Evolutionary conservation across 169 alveolate genomes (phyloP), one percentile per base, ranked within the genome.

Genomic region (Plasmodium chabaudi): DNA sequence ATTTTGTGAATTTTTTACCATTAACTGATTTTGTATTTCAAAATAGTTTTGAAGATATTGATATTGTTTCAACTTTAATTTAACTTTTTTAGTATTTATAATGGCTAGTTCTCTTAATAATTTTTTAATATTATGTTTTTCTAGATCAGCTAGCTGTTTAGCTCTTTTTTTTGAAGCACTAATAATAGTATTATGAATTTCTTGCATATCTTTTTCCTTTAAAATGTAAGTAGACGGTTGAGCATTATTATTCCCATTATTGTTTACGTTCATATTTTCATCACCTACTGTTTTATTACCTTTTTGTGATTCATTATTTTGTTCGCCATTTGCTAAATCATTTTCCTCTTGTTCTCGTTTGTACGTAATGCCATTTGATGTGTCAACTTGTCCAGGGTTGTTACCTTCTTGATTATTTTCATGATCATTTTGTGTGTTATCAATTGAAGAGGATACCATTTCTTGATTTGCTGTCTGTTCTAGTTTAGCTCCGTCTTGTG

Each of bases 101-200:
- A 82, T 5, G 15, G 61, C 90, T 17, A 82, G 65, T 23, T 82
- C 86, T 51, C 44, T 65, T 27, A 82, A 34, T 15, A 82, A 49
- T 27, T 82, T 82, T 71, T 71, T 82, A 17, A 82, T 25, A 61
- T 82, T 82, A 60, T 82, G 86, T 55, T 46, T 68, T 71, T 82
- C 90, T 13, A 82, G 25, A 6, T 82, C 86, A 10, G 90, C 90
- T 59, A 82, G 49, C 39, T 82, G 49, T 17, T 27, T 69, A 19
- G 90, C 82, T 51, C 90, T 82, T 55, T 82, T 82, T 71, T 82
- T 82, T 9, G 90, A 82, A 6, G 90, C 75, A 10, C 67, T 57
- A 56, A 82, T 82, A 55, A 82, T 47, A 21, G 84, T 82, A 47
- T 82, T 56, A 49, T 82, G 90, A 55, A 82, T 82, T 53, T 67